phyloP scores from a whole-genome alignment of 768 basidiomycete genomes.

The Clitopilus hobsonii region DNA sequence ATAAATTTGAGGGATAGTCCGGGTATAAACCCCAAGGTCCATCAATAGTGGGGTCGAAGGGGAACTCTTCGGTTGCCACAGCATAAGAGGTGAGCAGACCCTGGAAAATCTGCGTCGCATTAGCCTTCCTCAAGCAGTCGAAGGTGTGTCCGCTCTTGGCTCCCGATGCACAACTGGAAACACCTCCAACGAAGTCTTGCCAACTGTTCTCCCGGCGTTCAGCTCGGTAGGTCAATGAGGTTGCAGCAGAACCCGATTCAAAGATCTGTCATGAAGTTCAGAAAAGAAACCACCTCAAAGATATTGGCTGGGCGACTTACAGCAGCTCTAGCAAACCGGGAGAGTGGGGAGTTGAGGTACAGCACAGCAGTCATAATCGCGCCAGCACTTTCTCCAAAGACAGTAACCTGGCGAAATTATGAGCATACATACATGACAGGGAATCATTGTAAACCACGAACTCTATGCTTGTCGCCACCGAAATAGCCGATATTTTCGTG shows the following conservation, averaged over 20 bases:
- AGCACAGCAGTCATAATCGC: slow-evolving; percentile 36
- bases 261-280: slow-evolving; percentile 31
- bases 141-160: slow-evolving; percentile 26
- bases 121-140: slow-evolving; percentile 22
- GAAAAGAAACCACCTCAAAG: no score
- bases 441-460: slow-evolving; percentile 4
- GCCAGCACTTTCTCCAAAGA: slow-evolving; percentile 45
- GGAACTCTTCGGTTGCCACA: slow-evolving; percentile 19
- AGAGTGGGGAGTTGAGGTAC: slow-evolving; percentile 25
- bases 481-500: slow-evolving; percentile 50
- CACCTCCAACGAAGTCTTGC: slow-evolving; percentile 24
- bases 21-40: slow-evolving; percentile 34
- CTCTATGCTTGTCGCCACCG: slow-evolving; percentile 48
- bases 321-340: slow-evolving; percentile 21
- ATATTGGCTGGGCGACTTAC: no score
- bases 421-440: neutral
- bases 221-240: slow-evolving; percentile 21
- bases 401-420: slow-evolving; percentile 27
- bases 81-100: slow-evolving; percentile 19
- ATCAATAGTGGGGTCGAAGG: slow-evolving; percentile 36
- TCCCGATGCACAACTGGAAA: slow-evolving; percentile 18
- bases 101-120: slow-evolving; percentile 21
- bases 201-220: slow-evolving; percentile 20
- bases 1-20: slow-evolving; percentile 29
- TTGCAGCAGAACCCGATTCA: slow-evolving; percentile 34